A percentile compares a stretch with the other conserved stretches of the same genome.
Evolutionary conservation across 805 yeast species (phyloP).

Genomic region (Barnettozyma californica): DNA sequence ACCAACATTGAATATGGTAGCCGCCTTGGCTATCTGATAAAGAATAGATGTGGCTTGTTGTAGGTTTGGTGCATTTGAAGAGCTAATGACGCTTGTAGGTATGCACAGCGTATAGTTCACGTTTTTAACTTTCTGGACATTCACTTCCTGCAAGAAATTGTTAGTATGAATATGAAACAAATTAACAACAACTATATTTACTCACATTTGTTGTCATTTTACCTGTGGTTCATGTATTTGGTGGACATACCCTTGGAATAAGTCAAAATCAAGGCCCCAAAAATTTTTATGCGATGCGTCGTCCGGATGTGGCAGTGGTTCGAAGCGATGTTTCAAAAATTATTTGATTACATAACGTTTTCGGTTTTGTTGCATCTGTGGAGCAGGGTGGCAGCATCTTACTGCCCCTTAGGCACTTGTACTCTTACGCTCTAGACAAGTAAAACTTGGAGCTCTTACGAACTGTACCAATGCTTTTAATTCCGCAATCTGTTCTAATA

Average conservation of each 20-base stretch:
- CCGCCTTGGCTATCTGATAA: slow-evolving; percentile 75
- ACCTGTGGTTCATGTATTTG: background rate
- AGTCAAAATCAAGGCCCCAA: background rate
- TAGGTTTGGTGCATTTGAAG: slow-evolving; percentile 52
- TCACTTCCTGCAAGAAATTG: background rate
- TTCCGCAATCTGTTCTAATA: background rate
- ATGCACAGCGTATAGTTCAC: slow-evolving; percentile 57
- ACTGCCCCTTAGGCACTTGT: background rate
- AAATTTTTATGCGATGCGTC: background rate
- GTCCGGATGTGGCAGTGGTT: background rate
- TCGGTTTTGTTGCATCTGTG: background rate
- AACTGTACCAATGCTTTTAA: background rate
- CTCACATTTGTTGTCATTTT: background rate
- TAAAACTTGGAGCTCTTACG: background rate
- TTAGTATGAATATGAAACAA: background rate
- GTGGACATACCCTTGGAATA: too few species aligned
- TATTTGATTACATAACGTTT: background rate
- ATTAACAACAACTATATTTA: background rate
- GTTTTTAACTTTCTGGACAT: background rate
- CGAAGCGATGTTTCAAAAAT: background rate
- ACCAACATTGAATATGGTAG: slow-evolving; percentile 61
- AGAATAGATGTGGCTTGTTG: slow-evolving; percentile 70
- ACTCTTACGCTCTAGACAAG: too few species aligned
- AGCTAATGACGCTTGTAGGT: slow-evolving; percentile 60
- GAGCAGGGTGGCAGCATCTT: background rate